Conservation (phyloP, 2,329 filamentous ascomycete genomes). For the Penicillium nordicum region DNA sequence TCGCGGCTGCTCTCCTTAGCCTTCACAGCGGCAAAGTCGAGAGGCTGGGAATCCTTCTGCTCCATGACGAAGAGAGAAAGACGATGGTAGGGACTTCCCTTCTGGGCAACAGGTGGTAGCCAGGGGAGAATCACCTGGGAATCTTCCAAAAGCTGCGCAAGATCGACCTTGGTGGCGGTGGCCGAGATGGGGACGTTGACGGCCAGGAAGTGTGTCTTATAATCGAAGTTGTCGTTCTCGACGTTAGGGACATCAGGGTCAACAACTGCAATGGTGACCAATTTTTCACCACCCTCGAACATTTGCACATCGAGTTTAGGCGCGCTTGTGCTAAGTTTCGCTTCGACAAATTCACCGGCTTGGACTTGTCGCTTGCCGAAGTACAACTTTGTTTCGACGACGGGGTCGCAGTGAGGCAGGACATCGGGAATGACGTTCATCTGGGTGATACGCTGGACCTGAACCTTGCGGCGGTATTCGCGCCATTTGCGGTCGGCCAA, state of each 20-base stretch:
- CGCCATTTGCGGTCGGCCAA: constrained; percentile 87
- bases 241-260: constrained; percentile 86
- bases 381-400: constrained; percentile 74
- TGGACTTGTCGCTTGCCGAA: constrained; percentile 69
- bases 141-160: constrained; percentile 58
- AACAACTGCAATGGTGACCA: constrained; percentile 80
- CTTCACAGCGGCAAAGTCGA: constrained; percentile 59
- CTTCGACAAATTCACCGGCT: constrained; percentile 76
- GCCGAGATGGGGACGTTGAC: constrained; percentile 66
- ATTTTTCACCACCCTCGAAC: constrained; percentile 75
- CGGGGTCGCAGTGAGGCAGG: constrained; percentile 72
- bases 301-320: constrained; percentile 78
- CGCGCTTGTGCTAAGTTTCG: constrained; percentile 66
- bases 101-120: constrained; percentile 82
- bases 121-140: constrained; percentile 72
- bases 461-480: constrained; percentile 71
- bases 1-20: constrained; percentile 55
- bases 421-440: constrained; percentile 87
- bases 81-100: constrained; percentile 87
- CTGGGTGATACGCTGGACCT: constrained; percentile 80
- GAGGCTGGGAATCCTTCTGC: constrained; percentile 61
- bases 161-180: constrained; percentile 59
- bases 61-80: constrained; percentile 79
- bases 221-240: constrained; percentile 70
- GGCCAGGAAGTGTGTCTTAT: constrained; percentile 84